Evolutionary conservation across 441 rosid genomes (phyloP).

Genomic region (Eutrema salsugineum): DNA sequence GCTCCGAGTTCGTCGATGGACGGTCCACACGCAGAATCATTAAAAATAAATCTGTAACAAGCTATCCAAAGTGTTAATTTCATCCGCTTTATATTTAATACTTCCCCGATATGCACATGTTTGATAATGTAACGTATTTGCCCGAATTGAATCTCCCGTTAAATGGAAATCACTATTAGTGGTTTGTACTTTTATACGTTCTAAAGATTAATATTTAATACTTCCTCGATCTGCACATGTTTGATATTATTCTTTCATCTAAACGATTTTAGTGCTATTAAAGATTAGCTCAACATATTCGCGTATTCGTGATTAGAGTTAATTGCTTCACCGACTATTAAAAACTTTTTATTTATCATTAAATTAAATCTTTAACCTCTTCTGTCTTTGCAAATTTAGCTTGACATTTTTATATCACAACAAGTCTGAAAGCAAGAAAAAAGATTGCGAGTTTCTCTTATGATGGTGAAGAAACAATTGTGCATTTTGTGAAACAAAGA

Average conservation of each 20-base stretch:
- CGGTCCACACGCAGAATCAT: background rate
- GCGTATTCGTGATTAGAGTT: too few relatives aligned
- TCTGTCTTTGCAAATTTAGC: background rate
- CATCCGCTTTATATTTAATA: background rate
- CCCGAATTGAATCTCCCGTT: background rate
- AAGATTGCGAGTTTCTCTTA: background rate
- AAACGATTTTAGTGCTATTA: too few relatives aligned
- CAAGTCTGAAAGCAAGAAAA: background rate
- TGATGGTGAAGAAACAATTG: background rate
- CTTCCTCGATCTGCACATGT: too few relatives aligned
- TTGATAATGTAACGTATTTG: background rate
- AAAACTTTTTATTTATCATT: too few relatives aligned
- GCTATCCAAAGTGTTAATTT: background rate
- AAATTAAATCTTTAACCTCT: background rate
- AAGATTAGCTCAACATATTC: too few relatives aligned
- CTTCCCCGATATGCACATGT: constrained; percentile 3
- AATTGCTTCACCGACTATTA: background rate
- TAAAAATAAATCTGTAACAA: background rate
- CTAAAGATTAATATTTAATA: too few relatives aligned
- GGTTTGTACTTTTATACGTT: background rate
- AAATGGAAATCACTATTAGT: background rate
- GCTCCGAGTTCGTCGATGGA: background rate
- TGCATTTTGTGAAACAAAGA: background rate
- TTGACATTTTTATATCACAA: background rate
- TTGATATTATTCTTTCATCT: too few relatives aligned